These are phyloP conservation scores for Lophium mytilinum DNA, from an alignment of 495 filamentous ascomycete genomes.

Conservation along the genomic window DNA sequence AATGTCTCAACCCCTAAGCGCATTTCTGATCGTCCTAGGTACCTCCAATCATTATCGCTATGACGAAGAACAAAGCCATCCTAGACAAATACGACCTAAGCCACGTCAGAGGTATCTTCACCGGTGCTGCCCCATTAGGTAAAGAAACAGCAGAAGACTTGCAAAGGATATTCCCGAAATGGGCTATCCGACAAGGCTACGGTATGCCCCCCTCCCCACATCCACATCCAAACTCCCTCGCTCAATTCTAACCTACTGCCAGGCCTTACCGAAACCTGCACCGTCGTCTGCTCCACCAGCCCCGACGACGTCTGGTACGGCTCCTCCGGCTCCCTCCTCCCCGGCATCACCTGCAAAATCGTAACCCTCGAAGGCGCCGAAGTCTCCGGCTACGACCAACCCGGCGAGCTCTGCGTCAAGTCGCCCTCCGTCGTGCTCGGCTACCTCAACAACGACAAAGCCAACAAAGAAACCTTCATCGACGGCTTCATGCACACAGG, in stretches of 20 bases:
- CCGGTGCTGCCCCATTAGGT: slow-evolving; percentile 78
- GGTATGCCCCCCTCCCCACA: slow-evolving; percentile 39
- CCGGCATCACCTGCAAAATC: slow-evolving; percentile 59
- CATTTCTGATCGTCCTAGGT: slow-evolving; percentile 41
- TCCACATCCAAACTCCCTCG: background rate
- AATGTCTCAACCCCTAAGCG: background rate
- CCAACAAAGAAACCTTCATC: slow-evolving; percentile 71
- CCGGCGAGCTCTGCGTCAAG: slow-evolving; percentile 72
- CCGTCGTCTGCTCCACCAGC: slow-evolving; percentile 60
- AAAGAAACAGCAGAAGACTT: slow-evolving; percentile 67
- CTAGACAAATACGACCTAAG: slow-evolving; percentile 68
- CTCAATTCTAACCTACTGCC: background rate
- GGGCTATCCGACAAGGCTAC: slow-evolving; percentile 71
- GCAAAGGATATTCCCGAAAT: slow-evolving; percentile 53
- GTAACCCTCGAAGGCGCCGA: slow-evolving; percentile 67
- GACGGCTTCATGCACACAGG: slow-evolving; percentile 77
- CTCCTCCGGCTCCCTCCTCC: slow-evolving; percentile 63
- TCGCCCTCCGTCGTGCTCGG: slow-evolving; percentile 71
- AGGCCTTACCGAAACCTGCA: slow-evolving; percentile 77
- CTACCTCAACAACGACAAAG: slow-evolving; percentile 78
- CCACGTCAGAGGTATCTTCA: slow-evolving; percentile 59
- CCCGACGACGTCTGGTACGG: slow-evolving; percentile 63
- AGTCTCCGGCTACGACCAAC: slow-evolving; percentile 65
- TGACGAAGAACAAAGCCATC: slow-evolving; percentile 57
- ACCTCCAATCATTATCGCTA: slow-evolving; percentile 77